Percentiles rank a stretch among this genome's conserved stretches.
These are phyloP conservation scores for Glonium stellatum DNA, from an alignment of 495 filamentous ascomycete species.

Conservation along the genomic window DNA sequence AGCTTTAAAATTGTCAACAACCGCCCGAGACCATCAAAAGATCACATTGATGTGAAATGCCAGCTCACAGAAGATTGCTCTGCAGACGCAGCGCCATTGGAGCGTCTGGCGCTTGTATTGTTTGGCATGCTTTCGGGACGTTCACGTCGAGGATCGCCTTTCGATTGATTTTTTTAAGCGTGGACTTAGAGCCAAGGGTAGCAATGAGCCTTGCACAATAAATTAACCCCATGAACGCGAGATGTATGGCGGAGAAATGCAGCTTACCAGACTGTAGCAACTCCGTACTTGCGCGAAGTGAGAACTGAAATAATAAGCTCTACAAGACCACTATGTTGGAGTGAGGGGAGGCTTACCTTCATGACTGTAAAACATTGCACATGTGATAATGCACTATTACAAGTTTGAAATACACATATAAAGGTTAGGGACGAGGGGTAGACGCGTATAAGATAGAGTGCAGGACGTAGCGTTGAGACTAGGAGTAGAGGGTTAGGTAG, in stretches of 20 bases:
- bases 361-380: conserved; percentile 84
- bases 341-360: conserved; percentile 56
- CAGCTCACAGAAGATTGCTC: conserved; percentile 67
- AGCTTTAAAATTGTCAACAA: conserved; percentile 40
- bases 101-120: conserved; percentile 74
- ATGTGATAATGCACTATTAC: conserved; percentile 10
- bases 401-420: conserved; percentile 1
- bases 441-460: background rate
- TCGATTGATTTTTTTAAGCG: conserved; percentile 67
- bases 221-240: conserved; percentile 3
- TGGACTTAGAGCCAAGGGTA: conserved; percentile 71
- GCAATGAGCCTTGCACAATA: conserved; percentile 72
- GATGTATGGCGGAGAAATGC: background rate
- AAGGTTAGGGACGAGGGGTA: background rate
- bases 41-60: background rate
- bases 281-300: conserved; percentile 78
- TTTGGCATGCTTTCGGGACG: conserved; percentile 76
- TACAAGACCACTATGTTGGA: conserved; percentile 6
- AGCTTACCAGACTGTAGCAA: conserved; percentile 86
- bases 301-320: conserved; percentile 55
- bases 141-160: conserved; percentile 86
- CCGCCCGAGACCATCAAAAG: background rate
- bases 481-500: conserved; percentile 3
- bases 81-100: conserved; percentile 91
- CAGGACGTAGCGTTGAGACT: background rate